Conservation (phyloP, 208 protist genomes). For the Acanthamoeba divionensis region DNA sequence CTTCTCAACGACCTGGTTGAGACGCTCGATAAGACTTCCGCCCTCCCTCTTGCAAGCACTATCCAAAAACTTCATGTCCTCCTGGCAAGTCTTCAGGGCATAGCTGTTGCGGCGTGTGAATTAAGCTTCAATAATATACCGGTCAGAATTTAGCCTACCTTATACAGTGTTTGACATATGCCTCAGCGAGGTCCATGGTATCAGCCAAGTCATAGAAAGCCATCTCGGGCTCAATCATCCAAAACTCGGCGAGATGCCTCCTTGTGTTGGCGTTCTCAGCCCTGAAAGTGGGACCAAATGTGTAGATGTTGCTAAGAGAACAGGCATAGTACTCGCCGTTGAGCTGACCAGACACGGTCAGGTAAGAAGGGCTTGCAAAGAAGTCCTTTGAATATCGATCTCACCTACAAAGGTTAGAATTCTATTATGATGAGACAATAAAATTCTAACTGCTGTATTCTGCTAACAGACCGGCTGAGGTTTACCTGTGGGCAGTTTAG, state of each 20-base stretch:
- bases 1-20: slow-evolving; percentile 55
- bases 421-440: neutral
- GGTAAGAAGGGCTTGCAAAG: slow-evolving; percentile 75
- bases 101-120: too few relatives aligned
- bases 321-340: slow-evolving; percentile 72
- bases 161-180: slow-evolving; percentile 56
- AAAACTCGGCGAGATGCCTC: slow-evolving; percentile 85
- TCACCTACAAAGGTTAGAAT: too few relatives aligned
- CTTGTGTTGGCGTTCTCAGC: slow-evolving; percentile 79
- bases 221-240: slow-evolving; percentile 87
- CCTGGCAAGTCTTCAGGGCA: slow-evolving; percentile 35
- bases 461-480: too few relatives aligned
- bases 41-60: neutral
- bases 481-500: neutral
- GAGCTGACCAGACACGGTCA: slow-evolving; percentile 78
- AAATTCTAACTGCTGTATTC: too few relatives aligned
- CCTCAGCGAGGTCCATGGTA: slow-evolving; percentile 67
- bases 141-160: too few relatives aligned
- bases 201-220: slow-evolving; percentile 75
- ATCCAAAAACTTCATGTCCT: slow-evolving; percentile 64
- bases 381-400: slow-evolving; percentile 69
- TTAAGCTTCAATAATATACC: too few relatives aligned
- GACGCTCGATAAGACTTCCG: slow-evolving; percentile 29
- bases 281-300: slow-evolving; percentile 84
- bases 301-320: slow-evolving; percentile 77